Percentiles rank a stretch among this genome's conserved stretches.
Evolutionary conservation across 306 rosid genomes (phyloP).

Genomic region (Cicer arietinum): DNA sequence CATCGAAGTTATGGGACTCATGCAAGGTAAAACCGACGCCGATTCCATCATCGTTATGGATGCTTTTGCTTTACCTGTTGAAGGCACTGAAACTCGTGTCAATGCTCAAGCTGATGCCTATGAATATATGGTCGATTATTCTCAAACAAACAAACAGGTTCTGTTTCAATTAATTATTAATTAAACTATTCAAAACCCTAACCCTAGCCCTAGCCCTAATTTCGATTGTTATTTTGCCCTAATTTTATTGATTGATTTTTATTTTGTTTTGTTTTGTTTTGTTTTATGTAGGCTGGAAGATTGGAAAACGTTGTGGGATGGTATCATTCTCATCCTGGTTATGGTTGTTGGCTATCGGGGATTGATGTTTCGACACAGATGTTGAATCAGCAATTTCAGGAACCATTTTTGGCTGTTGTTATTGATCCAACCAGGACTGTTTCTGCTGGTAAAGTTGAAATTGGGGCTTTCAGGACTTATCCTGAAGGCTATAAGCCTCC

Average conservation of each 20-base stretch:
- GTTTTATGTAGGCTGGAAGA: slow-evolving; percentile 69
- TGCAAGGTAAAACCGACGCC: slow-evolving; percentile 95
- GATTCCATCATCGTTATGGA: slow-evolving; percentile 96
- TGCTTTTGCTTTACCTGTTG: slow-evolving; percentile 92
- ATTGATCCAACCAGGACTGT: slow-evolving; percentile 94
- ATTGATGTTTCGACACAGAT: slow-evolving; percentile 97
- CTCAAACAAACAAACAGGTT: slow-evolving; percentile 95
- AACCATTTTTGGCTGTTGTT: slow-evolving; percentile 94
- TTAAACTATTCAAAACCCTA: slow-evolving; percentile 15
- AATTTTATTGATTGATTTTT: background rate
- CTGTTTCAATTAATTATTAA: background rate
- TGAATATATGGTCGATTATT: slow-evolving; percentile 95
- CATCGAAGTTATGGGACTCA: slow-evolving; percentile 97
- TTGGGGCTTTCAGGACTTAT: slow-evolving; percentile 98
- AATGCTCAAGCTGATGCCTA: slow-evolving; percentile 99
- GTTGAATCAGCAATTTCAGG: slow-evolving; percentile 91
- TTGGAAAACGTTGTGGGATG: slow-evolving; percentile 96
- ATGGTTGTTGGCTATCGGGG: slow-evolving; percentile 99
- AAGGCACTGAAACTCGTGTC: slow-evolving; percentile 98
- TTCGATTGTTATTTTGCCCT: background rate
- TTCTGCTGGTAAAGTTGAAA: slow-evolving; percentile 97
- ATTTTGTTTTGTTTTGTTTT: background rate
- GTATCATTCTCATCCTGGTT: slow-evolving; percentile 99
- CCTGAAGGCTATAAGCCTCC: slow-evolving; percentile 95
- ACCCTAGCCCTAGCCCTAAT: slow-evolving; percentile 19